phyloP scores from a whole-genome alignment of 1,284 basidiomycete species.

The Athelia psychrophila region DNA sequence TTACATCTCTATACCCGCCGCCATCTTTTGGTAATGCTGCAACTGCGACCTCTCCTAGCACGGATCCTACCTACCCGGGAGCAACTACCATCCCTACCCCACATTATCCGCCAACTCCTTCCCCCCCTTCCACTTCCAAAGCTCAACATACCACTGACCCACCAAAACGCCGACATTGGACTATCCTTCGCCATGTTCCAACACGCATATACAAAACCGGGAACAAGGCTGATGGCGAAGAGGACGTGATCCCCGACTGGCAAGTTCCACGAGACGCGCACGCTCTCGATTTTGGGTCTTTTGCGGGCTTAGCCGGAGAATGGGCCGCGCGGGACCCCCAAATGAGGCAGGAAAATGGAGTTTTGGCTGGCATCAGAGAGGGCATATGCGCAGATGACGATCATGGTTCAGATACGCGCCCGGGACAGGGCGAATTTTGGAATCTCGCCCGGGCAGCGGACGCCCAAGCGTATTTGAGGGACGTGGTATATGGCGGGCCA shows the following conservation, averaged over 20 bases:
- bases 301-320: constrained; percentile 29
- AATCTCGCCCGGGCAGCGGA: constrained; percentile 40
- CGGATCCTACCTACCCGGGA: constrained; percentile 9
- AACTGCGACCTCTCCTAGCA: constrained; percentile 20
- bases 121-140: constrained; percentile 18
- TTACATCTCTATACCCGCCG: constrained; percentile 52
- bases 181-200: constrained; percentile 32
- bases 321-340: constrained; percentile 33
- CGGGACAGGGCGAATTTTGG: constrained; percentile 38
- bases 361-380: constrained; percentile 24
- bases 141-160: constrained; percentile 1
- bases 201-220: constrained; percentile 29
- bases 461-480: constrained; percentile 60
- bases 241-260: constrained; percentile 31
- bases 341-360: too few species aligned
- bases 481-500: constrained; percentile 72
- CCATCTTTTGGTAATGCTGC: too few species aligned
- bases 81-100: constrained; percentile 10
- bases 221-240: constrained; percentile 42
- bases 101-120: constrained; percentile 13
- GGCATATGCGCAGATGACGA: constrained; percentile 8
- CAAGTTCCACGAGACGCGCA: constrained; percentile 49
- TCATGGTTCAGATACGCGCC: constrained; percentile 1
- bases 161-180: constrained; percentile 38
- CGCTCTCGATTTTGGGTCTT: constrained; percentile 59